Percentiles rank a stretch among this genome's conserved stretches.
phyloP scores from a whole-genome alignment of 2,329 filamentous ascomycete genomes.

The Sporothrix brasiliensis region DNA sequence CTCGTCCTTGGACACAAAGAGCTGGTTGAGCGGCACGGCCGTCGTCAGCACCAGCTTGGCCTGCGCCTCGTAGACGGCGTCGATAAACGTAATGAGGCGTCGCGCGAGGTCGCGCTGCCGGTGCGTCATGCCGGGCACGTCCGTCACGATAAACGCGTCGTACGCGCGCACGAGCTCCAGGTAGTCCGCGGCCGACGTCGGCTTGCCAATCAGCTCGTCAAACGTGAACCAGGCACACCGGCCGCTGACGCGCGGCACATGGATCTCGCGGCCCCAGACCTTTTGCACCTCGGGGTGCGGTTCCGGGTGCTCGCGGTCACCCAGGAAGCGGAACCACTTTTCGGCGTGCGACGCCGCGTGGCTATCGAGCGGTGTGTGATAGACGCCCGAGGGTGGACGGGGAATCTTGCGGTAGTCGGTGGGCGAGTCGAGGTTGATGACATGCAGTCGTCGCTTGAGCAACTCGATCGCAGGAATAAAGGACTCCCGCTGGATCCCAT shows the following conservation, averaged over 20 bases:
- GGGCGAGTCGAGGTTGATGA: conserved; percentile 91
- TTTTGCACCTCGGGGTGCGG: conserved; percentile 77
- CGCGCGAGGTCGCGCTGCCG: conserved; percentile 83
- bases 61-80: conserved; percentile 88
- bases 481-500: conserved; percentile 92
- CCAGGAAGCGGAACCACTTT: conserved; percentile 94
- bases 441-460: conserved; percentile 78
- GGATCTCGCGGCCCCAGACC: conserved; percentile 91
- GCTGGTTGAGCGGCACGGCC: conserved; percentile 77
- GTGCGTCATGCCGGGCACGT: conserved; percentile 89
- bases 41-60: conserved; percentile 96
- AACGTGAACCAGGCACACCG: conserved; percentile 90
- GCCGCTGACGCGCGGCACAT: conserved; percentile 84
- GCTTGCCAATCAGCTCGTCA: conserved; percentile 82
- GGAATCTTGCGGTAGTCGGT: conserved; percentile 98
- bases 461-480: conserved; percentile 96
- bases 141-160: conserved; percentile 88
- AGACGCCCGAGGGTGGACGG: conserved; percentile 87
- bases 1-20: conserved; percentile 79
- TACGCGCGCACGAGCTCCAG: conserved; percentile 88
- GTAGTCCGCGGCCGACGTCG: conserved; percentile 93
- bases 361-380: conserved; percentile 82
- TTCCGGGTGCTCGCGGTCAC: conserved; percentile 73
- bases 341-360: conserved; percentile 80
- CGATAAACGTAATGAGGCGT: conserved; percentile 96